Evolutionary conservation across 2,329 filamentous ascomycete species (phyloP).

Genomic region (Hirsutella minnesotensis): DNA sequence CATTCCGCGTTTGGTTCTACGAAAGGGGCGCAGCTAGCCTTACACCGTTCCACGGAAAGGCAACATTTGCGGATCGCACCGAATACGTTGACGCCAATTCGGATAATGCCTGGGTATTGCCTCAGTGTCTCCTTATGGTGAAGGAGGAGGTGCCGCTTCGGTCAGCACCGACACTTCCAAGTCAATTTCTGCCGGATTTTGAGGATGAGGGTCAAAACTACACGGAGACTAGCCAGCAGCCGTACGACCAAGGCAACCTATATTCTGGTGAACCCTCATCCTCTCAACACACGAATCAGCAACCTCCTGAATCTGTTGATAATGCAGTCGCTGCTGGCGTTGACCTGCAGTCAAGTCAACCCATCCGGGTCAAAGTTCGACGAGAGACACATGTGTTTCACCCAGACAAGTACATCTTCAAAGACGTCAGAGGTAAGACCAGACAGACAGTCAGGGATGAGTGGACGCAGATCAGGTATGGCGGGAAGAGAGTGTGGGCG

Average conservation of each 20-base stretch:
- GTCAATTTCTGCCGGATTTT: neutral
- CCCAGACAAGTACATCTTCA: neutral
- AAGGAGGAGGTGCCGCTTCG: neutral
- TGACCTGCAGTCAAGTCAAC: neutral
- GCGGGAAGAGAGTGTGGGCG: neutral
- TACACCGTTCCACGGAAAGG: neutral
- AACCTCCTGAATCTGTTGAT: neutral
- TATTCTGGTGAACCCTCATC: neutral
- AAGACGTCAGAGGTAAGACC: neutral
- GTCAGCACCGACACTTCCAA: neutral
- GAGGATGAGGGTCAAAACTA: neutral
- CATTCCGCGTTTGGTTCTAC: constrained; percentile 4
- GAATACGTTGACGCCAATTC: constrained; percentile 6
- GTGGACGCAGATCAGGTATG: neutral
- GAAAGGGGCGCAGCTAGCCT: neutral
- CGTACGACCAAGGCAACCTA: neutral
- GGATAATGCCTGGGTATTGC: constrained; percentile 3
- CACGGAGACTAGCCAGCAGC: neutral
- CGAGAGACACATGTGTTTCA: neutral
- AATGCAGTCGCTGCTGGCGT: neutral
- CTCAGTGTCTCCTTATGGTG: neutral
- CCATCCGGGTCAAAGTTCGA: neutral
- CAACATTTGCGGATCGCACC: neutral
- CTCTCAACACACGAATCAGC: neutral
- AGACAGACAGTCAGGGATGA: neutral